A percentile compares a stretch with the other conserved stretches of the same genome.
Evolutionary conservation across 2,329 filamentous ascomycete genomes (phyloP).

Genomic region (Neopestalotiopsis sp.): DNA sequence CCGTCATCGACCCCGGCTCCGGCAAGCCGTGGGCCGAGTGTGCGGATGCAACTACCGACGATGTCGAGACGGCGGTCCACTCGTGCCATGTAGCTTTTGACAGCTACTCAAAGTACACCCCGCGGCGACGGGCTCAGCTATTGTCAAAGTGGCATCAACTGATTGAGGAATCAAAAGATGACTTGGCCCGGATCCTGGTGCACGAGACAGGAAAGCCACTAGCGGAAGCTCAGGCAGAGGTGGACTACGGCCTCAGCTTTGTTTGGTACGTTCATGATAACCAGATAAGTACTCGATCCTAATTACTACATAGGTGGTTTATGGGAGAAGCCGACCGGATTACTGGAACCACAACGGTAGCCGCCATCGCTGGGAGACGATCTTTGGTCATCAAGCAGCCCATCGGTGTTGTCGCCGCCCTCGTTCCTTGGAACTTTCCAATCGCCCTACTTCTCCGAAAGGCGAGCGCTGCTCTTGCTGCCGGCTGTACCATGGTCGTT

Average conservation of each 20-base stretch:
- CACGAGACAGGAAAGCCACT: conserved; percentile 65
- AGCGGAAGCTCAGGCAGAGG: conserved; percentile 56
- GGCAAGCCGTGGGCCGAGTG: conserved; percentile 55
- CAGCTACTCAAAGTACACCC: conserved; percentile 42
- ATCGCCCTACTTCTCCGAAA: conserved; percentile 72
- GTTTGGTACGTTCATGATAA: conserved; percentile 38
- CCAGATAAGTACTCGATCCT: background rate
- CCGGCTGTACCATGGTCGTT: conserved; percentile 75
- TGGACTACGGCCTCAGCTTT: conserved; percentile 60
- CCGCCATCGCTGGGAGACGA: conserved; percentile 65
- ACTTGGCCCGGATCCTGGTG: conserved; percentile 19
- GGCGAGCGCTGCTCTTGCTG: conserved; percentile 69
- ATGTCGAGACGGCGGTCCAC: conserved; percentile 43
- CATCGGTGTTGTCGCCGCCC: conserved; percentile 68
- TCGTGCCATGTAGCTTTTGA: conserved; percentile 43
- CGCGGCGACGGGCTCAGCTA: conserved; percentile 36
- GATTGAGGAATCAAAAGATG: conserved; percentile 16
- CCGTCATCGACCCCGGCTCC: conserved; percentile 58
- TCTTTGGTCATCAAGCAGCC: conserved; percentile 78
- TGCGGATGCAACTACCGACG: conserved; percentile 48
- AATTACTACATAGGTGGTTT: conserved; percentile 49
- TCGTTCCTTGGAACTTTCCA: conserved; percentile 76
- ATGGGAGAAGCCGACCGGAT: conserved; percentile 53
- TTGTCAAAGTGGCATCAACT: conserved; percentile 20
- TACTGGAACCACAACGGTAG: conserved; percentile 64